Evolutionary conservation across 768 basidiomycete genomes (phyloP), one percentile per base, ranked within the genome.

Genomic region (Tricholoma matsutake): DNA sequence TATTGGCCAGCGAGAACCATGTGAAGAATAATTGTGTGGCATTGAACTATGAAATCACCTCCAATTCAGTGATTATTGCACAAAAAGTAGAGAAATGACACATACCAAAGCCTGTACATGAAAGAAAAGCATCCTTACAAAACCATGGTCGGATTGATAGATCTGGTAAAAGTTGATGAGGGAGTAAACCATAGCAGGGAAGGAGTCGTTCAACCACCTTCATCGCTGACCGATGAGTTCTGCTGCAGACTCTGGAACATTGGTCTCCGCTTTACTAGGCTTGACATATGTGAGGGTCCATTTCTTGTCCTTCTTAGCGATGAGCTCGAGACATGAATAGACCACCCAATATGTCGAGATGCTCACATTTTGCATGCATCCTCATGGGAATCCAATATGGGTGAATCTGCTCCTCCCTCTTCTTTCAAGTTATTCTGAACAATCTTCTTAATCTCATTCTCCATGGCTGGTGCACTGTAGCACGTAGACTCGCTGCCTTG

Each of bases 161-260:
- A 96, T 82, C 63, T 83, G 82, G 80, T 89, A 92, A 78, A 96
- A 97, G 77, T 96, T 91, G 69, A 94, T 88, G 13, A 97, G 74
- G 25, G 94, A 87, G 74, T 96, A 96, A 49, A 94, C 87, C 1
- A 91, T 92, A 9, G 94, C 94, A 43, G 93, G 92, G 67, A 97
- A 96, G 11, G 94, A 96, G 43, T 96, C 96, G 70, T 98, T 98
- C 69, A 97, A 73, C 96, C 96, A 98, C 64, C 96, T 89, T 65
- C 96, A 87, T 71, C 96, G 89, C 73, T 98, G 96, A 49, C 94
- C 91, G 71, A 98, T 98, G 61, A 97, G 79, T 71, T 98, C 96
- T 7, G 87, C 83, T 3, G 94, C 94, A 28, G 80, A 79, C 75
- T 97, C 96, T 2, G 92, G 92, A n/a, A 96, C 94, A 77, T 96